These are phyloP conservation scores for Sphaceloma murrayae DNA, from an alignment of 2,329 filamentous ascomycete species.

Conservation along the genomic window DNA sequence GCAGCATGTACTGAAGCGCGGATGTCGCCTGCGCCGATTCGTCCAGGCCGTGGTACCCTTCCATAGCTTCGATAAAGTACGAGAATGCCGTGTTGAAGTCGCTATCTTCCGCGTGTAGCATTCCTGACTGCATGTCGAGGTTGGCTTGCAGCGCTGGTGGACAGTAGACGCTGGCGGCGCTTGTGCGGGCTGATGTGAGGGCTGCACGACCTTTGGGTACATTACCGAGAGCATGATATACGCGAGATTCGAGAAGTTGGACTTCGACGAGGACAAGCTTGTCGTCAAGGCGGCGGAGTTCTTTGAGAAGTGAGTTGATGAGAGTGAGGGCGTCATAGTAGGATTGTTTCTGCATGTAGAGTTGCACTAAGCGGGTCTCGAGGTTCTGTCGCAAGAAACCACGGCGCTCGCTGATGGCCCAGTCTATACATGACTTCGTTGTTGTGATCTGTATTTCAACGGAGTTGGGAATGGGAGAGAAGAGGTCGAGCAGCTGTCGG, in stretches of 20 bases:
- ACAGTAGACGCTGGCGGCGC: slow-evolving; percentile 93
- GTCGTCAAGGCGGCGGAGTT: slow-evolving; percentile 96
- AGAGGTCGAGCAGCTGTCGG: slow-evolving; percentile 90
- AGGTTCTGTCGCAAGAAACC: slow-evolving; percentile 97
- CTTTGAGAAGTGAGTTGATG: slow-evolving; percentile 90
- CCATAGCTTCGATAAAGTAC: slow-evolving; percentile 98
- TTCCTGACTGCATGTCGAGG: slow-evolving; percentile 97
- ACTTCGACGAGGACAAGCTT: slow-evolving; percentile 97
- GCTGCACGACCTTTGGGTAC: slow-evolving; percentile 92
- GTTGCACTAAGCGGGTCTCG: slow-evolving; percentile 83
- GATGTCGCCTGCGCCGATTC: slow-evolving; percentile 85
- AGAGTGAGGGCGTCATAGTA: slow-evolving; percentile 96
- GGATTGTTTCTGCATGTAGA: slow-evolving; percentile 94
- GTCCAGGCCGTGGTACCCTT: slow-evolving; percentile 91
- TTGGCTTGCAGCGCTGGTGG: slow-evolving; percentile 90
- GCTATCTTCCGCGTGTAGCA: slow-evolving; percentile 96
- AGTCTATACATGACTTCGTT: slow-evolving; percentile 99
- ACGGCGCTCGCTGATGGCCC: slow-evolving; percentile 88
- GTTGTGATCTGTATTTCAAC: slow-evolving; percentile 89
- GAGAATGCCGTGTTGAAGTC: slow-evolving; percentile 99
- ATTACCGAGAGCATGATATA: slow-evolving; percentile 96
- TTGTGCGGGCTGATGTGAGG: slow-evolving; percentile 86
- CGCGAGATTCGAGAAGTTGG: slow-evolving; percentile 89
- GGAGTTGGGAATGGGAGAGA: slow-evolving; percentile 86
- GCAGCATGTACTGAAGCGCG: slow-evolving; percentile 95